phyloP scores from a whole-genome alignment of 352 stramenopile genomes.

The Pythium plurisporium region DNA sequence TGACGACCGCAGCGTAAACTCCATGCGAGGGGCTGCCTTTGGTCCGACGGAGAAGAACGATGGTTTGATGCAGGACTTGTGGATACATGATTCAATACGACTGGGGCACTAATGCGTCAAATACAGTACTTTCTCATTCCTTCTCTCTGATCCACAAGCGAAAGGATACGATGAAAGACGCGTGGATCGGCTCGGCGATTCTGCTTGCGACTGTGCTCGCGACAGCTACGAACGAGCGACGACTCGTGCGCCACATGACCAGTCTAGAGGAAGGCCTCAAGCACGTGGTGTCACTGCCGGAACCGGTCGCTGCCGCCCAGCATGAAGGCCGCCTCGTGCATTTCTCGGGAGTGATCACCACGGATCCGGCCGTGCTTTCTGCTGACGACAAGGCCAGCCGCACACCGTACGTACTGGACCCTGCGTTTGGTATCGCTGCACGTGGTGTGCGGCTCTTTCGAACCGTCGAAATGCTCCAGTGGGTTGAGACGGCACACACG shows the following conservation, averaged over 20 bases:
- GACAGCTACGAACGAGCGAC: constrained; percentile 49
- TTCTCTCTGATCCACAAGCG: background rate
- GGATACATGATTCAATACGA: no score
- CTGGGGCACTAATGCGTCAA: background rate
- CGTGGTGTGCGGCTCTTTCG: constrained; percentile 64
- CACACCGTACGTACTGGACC: constrained; percentile 51
- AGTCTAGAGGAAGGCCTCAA: constrained; percentile 48
- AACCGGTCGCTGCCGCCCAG: constrained; percentile 1
- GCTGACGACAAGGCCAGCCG: constrained; percentile 14
- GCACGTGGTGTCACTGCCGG: constrained; percentile 21
- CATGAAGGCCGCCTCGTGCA: constrained; percentile 27
- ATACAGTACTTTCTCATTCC: constrained; percentile 4
- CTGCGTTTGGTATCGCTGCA: constrained; percentile 51
- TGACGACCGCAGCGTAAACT: constrained; percentile 40
- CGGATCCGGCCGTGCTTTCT: constrained; percentile 18
- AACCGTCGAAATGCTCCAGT: constrained; percentile 78
- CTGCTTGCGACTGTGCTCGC: constrained; percentile 46
- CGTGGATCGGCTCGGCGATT: constrained; percentile 40
- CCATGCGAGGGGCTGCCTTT: constrained; percentile 18
- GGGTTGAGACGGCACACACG: constrained; percentile 70
- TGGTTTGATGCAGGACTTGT: no score
- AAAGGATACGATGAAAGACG: constrained; percentile 31
- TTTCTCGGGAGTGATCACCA: constrained; percentile 38
- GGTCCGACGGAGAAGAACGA: constrained; percentile 25
- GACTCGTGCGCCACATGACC: constrained; percentile 39